Evolutionary conservation across 208 protist genomes (phyloP), one percentile per base, ranked within the genome.

Genomic region (Wallacemonas collosoma): DNA sequence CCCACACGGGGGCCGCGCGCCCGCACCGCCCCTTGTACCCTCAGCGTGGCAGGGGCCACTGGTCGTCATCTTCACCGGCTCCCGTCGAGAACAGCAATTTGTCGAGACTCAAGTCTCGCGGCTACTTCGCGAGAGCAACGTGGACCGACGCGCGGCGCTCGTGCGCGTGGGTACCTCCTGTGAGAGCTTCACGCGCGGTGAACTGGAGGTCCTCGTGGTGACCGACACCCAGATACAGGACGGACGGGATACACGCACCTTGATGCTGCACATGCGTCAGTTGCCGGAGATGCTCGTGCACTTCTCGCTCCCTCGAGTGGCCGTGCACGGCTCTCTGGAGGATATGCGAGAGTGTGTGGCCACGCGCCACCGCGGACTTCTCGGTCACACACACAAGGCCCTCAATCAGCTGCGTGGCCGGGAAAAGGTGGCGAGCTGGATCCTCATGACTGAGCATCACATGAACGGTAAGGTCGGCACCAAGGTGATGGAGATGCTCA

Each of bases 371-470:
- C 77, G 86, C 45, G 72, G 70, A 7, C 45, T 91, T 2, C 71
- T 86, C 39, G 71, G 67, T 11, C 35, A 64, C 55, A 68, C 56
- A 17, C 76, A 66, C 56, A 76, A 65, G 60, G 60, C 43, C 11
- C 38, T 65, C 40, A 65, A 38, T 5, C 17, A 17, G 6, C 55
- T 35, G 39, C 72, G 65, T 51, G 75, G 35, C 14, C 67, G 54
- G 58, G 39, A n/a, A 50, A 81, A 79, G 68, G 71, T 80, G 14
- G 11, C 70, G 47, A 70, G 73, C 6, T 66, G 68, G 17, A 71
- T 90, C 39, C 70, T 91, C 35, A 40, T 94, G 54, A 91, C 86
- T n/a, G 85, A 89, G 74, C 76, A 86, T 53, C 79, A 91, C 72
- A 72, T 84, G 72, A 63, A 79, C 57, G 86, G 88, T 2, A 56